phyloP scores from a whole-genome alignment of 768 basidiomycete genomes.

The Tephrocybe sp. region DNA sequence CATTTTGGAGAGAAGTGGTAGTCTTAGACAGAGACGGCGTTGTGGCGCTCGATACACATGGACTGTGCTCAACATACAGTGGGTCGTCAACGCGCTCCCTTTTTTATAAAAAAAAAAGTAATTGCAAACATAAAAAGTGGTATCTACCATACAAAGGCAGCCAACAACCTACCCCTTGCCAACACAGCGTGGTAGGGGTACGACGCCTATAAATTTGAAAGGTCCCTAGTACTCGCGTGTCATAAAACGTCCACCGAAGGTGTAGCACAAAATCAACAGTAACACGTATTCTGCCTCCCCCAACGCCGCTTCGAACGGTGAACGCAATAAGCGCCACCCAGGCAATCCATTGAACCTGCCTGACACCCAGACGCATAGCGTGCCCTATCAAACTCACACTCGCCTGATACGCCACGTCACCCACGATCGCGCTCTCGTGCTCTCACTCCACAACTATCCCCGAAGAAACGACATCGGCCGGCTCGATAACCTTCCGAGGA shows the following conservation, averaged over 20 bases:
- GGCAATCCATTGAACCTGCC: neutral
- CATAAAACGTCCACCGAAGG: neutral
- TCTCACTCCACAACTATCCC: neutral
- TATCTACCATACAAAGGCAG: constrained; percentile 5
- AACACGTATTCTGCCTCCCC: neutral
- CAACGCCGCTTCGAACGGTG: neutral
- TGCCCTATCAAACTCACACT: neutral
- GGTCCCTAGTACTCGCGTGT: constrained; percentile 2
- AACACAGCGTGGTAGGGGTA: neutral
- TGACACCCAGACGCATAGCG: neutral
- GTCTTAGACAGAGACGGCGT: neutral
- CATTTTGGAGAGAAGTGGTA: too few species aligned
- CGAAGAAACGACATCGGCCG: neutral
- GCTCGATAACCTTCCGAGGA: too few species aligned
- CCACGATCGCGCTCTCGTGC: neutral
- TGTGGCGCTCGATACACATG: neutral
- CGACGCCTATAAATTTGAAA: neutral
- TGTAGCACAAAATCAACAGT: constrained; percentile 8
- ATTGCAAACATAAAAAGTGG: neutral
- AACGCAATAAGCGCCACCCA: too few species aligned
- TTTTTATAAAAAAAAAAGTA: too few species aligned
- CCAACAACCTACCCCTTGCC: neutral
- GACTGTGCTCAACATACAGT: too few species aligned
- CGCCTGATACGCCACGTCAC: neutral
- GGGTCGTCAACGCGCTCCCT: too few species aligned